Evolutionary conservation across 306 rosid species (phyloP), one percentile per base, ranked within the genome.

Genomic region (Cicer pinnatifidum): DNA sequence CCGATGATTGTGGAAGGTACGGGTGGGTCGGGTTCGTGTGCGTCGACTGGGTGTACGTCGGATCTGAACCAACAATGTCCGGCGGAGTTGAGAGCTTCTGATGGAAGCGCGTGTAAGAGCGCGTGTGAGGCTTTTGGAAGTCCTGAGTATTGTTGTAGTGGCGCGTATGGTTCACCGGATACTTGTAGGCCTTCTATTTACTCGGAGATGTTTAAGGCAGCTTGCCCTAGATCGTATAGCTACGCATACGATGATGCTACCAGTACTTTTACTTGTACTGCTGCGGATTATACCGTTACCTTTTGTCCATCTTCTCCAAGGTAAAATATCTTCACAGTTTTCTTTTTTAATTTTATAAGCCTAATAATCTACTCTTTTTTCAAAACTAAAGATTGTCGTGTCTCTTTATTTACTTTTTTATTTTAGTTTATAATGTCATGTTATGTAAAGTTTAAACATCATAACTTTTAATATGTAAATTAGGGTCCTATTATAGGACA

Each of bases 101-200:
- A 82, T 5, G 95, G 97, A 0, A 82, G 82, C 85, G 98, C 97
- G 85, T 94, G 98, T 33, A 94, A 81, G 82, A 94, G 98, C 85
- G 98, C 97, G 82, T 94, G 98, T 16, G 96, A 87, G 80, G 98
- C 98, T 40, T 94, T 94, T 75, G 97, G 90, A 4, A 94, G 82
- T 17, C 90, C 96, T 0, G 96, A 94, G 82, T 94, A 94, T 53
- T 94, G 98, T 23, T 94, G 96, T 78, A 85, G 78, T 11, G 97
- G 97, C 70, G 89, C 85, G 84, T 89, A 82, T 67, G 81, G 75
- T 1, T 73, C 98, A 19, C 98, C 98, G 50, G 78, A 69, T 0
- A 85, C 90, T 0, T 93, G 98, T 45, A 81, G 80, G 59, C 91
- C 98, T 11, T 88, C 98, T 6, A 67, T 66, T 9, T 93, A 93